Base-by-base conservation (phyloP, 768 basidiomycete genomes). In the Dentipellis fragilis region DNA sequence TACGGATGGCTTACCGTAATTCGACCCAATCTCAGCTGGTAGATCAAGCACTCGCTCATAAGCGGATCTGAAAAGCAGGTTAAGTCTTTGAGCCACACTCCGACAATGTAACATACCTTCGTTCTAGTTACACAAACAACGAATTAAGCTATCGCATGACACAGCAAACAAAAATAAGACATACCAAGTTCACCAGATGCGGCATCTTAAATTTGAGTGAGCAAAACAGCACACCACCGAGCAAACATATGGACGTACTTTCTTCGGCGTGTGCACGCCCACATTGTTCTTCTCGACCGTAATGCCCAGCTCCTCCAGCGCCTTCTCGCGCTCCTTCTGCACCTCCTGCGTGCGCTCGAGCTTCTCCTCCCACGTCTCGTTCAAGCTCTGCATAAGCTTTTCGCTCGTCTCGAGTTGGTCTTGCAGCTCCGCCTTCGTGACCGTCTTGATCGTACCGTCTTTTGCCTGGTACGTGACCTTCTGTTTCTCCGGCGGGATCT, bases 221-320 rank as follows among this genome's bases (percentile, higher is more conserved):
- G 29, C 21, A 39, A 11, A 23, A 37, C 50, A 34, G 29, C 6
- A 21, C 16, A 4, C 10, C 11, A n/a, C 23, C 39, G 21, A 40
- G 37, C 22, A 23, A n/a, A 49, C 56, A 52, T 36, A 10, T 10
- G 10, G 36, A 51, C 65, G 45, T 64, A 81, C 89, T 79, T 86
- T 92, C 79, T 97, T 98, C 34, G 96, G 96, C 19, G 96, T 93
- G 74, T 96, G 93, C 55, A 99, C 96, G 51, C 96, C 95, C 55
- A 98, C 89, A 55, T 90, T 72, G 68, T 93, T 89, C 79, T 93
- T 97, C 72, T 98, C 95, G 57, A 99, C 92, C 40, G 89, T 90
- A 70, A 99, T 98, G 37, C 96, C 96, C 59, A 99, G 74, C 72
- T 96, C 95, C 71, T 99, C 96, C 49, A 99, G 72, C 10, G 96